phyloP scores from a whole-genome alignment of 2,329 filamentous ascomycete genomes.

The Aspergillus aculeatinus region DNA sequence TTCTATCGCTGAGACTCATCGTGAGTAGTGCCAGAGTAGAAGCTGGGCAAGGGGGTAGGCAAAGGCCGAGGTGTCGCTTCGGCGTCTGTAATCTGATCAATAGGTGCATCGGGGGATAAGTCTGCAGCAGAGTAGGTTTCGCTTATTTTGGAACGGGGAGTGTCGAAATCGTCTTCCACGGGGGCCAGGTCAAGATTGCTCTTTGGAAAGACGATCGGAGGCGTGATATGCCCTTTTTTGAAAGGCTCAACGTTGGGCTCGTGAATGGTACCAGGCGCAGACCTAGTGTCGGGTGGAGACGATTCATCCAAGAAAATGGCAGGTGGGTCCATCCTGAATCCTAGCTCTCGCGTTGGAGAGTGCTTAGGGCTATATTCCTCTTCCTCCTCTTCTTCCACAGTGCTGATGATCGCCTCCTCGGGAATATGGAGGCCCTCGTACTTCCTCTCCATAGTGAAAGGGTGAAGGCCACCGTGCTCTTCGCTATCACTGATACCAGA shows the following conservation, averaged over 20 bases:
- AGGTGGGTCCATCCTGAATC: conserved; percentile 9
- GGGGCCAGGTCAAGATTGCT: background rate
- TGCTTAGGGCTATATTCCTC: conserved; percentile 27
- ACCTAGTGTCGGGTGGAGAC: conserved; percentile 12
- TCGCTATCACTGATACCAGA: conserved; percentile 22
- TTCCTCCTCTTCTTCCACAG: conserved; percentile 21
- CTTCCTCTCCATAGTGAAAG: conserved; percentile 28
- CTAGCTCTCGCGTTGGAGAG: conserved; percentile 20
- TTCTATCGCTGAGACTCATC: conserved; percentile 26
- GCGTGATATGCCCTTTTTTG: conserved; percentile 31
- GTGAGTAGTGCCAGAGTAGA: conserved; percentile 29
- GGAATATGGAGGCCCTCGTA: conserved; percentile 36
- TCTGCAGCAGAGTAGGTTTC: conserved; percentile 18
- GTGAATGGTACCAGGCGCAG: background rate
- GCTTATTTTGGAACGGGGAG: conserved; percentile 22
- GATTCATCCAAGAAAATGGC: conserved; percentile 11
- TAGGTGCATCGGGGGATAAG: conserved; percentile 20
- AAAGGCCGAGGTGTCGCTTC: conserved; percentile 36
- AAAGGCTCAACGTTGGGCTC: conserved; percentile 11
- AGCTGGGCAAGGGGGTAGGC: conserved; percentile 28
- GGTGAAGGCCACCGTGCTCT: conserved; percentile 22
- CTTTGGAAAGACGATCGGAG: conserved; percentile 25
- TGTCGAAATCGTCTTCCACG: conserved; percentile 15
- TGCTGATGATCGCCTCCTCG: conserved; percentile 32
- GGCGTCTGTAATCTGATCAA: conserved; percentile 27